These are phyloP conservation scores for Trifolium pratense DNA, from an alignment of 306 rosid species.

Conservation along the genomic window DNA sequence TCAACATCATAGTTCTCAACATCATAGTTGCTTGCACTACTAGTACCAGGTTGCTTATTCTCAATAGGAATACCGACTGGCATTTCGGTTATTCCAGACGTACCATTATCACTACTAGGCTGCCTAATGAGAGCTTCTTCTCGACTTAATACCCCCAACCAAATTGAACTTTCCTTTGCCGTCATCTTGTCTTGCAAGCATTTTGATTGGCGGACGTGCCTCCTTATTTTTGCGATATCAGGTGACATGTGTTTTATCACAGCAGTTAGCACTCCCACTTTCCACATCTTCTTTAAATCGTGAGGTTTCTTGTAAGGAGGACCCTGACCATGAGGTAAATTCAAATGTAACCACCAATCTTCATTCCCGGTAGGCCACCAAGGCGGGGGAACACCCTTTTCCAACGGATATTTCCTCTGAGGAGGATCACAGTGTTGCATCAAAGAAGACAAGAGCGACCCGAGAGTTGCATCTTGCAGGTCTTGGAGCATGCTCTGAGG, in stretches of 20 bases:
- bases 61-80: constrained; percentile 48
- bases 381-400: constrained; percentile 83
- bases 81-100: constrained; percentile 73
- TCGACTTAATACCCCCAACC: constrained; percentile 87
- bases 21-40: constrained; percentile 82
- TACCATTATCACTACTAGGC: constrained; percentile 84
- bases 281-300: constrained; percentile 97
- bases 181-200: constrained; percentile 99
- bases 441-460: constrained; percentile 89
- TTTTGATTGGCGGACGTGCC: constrained; percentile 87
- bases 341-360: constrained; percentile 86
- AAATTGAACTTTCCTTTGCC: constrained; percentile 93
- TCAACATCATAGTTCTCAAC: constrained; percentile 86
- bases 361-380: constrained; percentile 97
- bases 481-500: constrained; percentile 83
- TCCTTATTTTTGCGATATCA: constrained; percentile 81
- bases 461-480: constrained; percentile 94
- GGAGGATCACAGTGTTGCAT: constrained; percentile 99
- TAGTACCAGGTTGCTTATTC: constrained; percentile 62
- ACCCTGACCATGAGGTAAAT: constrained; percentile 66
- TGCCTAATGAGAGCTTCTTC: constrained; percentile 84
- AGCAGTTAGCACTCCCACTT: constrained; percentile 90
- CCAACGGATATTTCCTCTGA: constrained; percentile 90
- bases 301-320: constrained; percentile 99
- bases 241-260: constrained; percentile 99